These are phyloP conservation scores for Pythium guiyangense DNA, from an alignment of 352 stramenopile genomes.

Conservation along the genomic window DNA sequence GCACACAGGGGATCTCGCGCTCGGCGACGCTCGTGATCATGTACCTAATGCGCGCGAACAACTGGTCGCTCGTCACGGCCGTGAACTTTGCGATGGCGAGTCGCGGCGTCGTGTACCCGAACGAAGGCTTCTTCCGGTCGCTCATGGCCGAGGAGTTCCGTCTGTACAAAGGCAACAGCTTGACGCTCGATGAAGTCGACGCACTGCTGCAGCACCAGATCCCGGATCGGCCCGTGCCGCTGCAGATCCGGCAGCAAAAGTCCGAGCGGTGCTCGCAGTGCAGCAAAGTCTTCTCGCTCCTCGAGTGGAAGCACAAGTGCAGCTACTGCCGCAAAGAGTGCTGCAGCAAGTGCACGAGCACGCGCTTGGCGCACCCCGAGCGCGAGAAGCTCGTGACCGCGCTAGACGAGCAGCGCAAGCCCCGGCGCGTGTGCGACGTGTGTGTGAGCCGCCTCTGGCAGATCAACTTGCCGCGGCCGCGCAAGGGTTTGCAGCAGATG, in stretches of 20 bases:
- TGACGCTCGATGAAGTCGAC: constrained; percentile 65
- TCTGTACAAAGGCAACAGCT: constrained; percentile 75
- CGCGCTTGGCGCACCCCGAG: constrained; percentile 54
- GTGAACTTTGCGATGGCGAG: constrained; percentile 78
- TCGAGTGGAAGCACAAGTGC: constrained; percentile 86
- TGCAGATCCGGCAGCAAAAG: constrained; percentile 55
- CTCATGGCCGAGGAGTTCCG: constrained; percentile 78
- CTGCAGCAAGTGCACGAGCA: constrained; percentile 83
- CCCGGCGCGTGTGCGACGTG: constrained; percentile 64
- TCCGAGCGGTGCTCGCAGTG: constrained; percentile 70
- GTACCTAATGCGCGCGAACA: constrained; percentile 82
- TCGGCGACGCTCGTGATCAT: constrained; percentile 82
- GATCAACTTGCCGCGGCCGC: constrained; percentile 72
- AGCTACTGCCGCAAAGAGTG: constrained; percentile 76
- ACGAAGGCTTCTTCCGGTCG: constrained; percentile 71
- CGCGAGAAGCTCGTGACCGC: constrained; percentile 44
- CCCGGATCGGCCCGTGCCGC: constrained; percentile 63
- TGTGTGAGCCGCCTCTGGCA: constrained; percentile 77
- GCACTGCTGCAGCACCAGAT: constrained; percentile 68
- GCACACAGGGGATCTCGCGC: constrained; percentile 80
- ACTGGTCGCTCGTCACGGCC: constrained; percentile 79
- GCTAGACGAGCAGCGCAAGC: constrained; percentile 42
- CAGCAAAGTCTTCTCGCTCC: constrained; percentile 66
- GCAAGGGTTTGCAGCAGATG: constrained; percentile 48
- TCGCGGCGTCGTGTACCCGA: constrained; percentile 77